Percentiles rank a stretch among this genome's conserved stretches.
These are phyloP conservation scores for Clohesyomyces aquaticus DNA, from an alignment of 495 filamentous ascomycete species.

Conservation along the genomic window DNA sequence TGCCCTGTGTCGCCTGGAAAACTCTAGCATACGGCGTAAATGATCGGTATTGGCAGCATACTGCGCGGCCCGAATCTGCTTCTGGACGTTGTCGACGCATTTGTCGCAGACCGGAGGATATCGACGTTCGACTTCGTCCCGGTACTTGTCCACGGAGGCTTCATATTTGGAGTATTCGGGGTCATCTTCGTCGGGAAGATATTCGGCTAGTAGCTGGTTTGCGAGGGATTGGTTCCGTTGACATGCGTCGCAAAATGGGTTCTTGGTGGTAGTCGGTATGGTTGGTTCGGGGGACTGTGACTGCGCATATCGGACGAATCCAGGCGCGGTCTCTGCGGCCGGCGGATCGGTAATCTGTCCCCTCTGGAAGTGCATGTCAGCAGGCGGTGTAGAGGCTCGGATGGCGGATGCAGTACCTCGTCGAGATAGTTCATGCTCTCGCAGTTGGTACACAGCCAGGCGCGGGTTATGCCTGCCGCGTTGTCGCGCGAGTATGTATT, in stretches of 20 bases:
- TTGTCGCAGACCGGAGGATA: slow-evolving; percentile 84
- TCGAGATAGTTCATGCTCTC: slow-evolving; percentile 73
- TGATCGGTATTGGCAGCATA: slow-evolving; percentile 82
- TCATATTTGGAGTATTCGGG: slow-evolving; percentile 63
- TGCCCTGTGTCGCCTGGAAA: slow-evolving; percentile 54
- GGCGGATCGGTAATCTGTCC: slow-evolving; percentile 88
- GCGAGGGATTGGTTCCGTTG: slow-evolving; percentile 81
- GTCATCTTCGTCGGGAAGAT: slow-evolving; percentile 69
- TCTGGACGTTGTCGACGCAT: slow-evolving; percentile 69
- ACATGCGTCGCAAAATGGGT: slow-evolving; percentile 78
- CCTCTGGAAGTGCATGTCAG: slow-evolving; percentile 54
- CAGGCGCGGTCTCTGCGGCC: slow-evolving; percentile 46
- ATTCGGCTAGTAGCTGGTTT: slow-evolving; percentile 66
- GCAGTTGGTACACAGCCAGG: slow-evolving; percentile 44
- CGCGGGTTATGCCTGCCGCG: slow-evolving; percentile 28
- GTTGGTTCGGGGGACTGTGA: slow-evolving; percentile 43
- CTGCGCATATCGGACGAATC: slow-evolving; percentile 42
- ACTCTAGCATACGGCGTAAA: slow-evolving; percentile 71
- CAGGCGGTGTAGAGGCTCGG: slow-evolving; percentile 7
- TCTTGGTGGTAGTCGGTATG: slow-evolving; percentile 46
- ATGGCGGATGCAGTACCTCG: slow-evolving; percentile 50
- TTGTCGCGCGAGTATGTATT: slow-evolving; percentile 14
- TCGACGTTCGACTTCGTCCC: slow-evolving; percentile 66
- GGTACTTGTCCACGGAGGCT: slow-evolving; percentile 62
- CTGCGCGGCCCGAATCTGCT: slow-evolving; percentile 65